A percentile compares a stretch with the other conserved stretches of the same genome.
These are phyloP conservation scores for Glonium stellatum DNA, from an alignment of 495 filamentous ascomycete species.

Conservation along the genomic window DNA sequence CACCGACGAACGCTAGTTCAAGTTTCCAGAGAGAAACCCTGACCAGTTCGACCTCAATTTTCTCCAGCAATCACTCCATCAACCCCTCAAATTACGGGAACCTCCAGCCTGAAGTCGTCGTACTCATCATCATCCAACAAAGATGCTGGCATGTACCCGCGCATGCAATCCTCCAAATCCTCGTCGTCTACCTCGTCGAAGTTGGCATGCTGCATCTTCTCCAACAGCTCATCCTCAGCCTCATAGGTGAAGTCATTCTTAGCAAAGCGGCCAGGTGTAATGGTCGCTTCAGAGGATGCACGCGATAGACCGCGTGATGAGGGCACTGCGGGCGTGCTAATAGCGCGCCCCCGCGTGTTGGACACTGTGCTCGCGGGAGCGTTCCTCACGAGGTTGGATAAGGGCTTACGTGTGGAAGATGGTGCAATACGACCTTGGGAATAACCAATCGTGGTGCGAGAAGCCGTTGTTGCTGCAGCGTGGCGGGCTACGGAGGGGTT, in stretches of 20 bases:
- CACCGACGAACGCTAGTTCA: too few species aligned
- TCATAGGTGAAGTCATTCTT: slow-evolving; percentile 2
- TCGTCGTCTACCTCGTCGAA: background rate
- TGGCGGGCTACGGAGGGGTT: slow-evolving; percentile 51
- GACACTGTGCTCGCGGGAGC: background rate
- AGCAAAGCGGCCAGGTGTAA: background rate
- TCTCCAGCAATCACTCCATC: too few species aligned
- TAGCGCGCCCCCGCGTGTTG: background rate
- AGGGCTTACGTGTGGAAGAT: slow-evolving; percentile 37
- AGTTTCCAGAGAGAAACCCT: too few species aligned
- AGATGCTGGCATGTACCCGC: background rate
- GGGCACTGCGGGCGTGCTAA: background rate
- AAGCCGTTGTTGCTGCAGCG: slow-evolving; percentile 56
- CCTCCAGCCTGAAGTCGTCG: background rate
- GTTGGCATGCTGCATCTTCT: background rate
- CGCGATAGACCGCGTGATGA: background rate
- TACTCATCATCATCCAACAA: background rate
- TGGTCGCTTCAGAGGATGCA: background rate
- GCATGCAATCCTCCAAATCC: background rate
- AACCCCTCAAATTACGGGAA: background rate
- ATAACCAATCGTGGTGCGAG: slow-evolving; percentile 73
- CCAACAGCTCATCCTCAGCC: slow-evolving; percentile 1
- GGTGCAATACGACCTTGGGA: slow-evolving; percentile 65
- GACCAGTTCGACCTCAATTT: too few species aligned
- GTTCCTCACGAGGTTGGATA: slow-evolving; percentile 16